A percentile compares a stretch with the other conserved stretches of the same genome.
These are phyloP conservation scores for Camellia lanceoleosa DNA, from an alignment of 148 eudicot species.

Conservation along the genomic window DNA sequence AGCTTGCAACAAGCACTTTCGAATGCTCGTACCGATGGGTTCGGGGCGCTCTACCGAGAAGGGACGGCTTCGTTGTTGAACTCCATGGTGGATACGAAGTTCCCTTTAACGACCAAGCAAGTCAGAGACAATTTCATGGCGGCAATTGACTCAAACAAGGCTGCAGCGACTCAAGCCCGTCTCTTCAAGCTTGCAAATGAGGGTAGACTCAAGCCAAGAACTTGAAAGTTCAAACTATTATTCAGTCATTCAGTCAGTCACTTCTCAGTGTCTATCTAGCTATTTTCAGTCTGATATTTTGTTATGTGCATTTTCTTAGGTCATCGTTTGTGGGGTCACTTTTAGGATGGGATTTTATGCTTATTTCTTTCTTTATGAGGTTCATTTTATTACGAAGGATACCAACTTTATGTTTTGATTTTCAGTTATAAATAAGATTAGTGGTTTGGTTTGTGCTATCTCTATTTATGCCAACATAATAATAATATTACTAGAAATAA, in stretches of 20 bases:
- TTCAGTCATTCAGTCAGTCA: neutral
- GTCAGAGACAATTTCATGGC: slow-evolving; percentile 54
- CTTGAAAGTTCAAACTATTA: slow-evolving; percentile 13
- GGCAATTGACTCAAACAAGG: slow-evolving; percentile 55
- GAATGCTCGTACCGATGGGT: slow-evolving; percentile 55
- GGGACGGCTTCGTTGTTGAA: slow-evolving; percentile 83
- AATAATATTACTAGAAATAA: neutral
- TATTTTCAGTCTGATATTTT: slow-evolving; percentile 10
- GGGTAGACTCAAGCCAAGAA: slow-evolving; percentile 45
- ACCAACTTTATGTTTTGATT: slow-evolving; percentile 12
- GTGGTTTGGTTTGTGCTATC: neutral
- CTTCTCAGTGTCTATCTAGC: neutral
- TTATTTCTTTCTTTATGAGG: slow-evolving; percentile 3
- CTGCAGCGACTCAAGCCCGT: slow-evolving; percentile 70
- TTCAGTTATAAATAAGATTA: slow-evolving; percentile 12
- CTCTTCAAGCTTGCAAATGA: slow-evolving; percentile 87
- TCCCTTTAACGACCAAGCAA: slow-evolving; percentile 63
- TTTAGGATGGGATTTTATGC: slow-evolving; percentile 1
- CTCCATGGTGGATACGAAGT: slow-evolving; percentile 57
- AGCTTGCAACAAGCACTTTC: slow-evolving; percentile 62
- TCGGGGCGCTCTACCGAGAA: slow-evolving; percentile 75
- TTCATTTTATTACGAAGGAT: slow-evolving; percentile 2
- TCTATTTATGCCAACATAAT: neutral
- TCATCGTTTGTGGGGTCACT: neutral
- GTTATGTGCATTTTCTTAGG: neutral